Evolutionary conservation across 1,284 basidiomycete species (phyloP).

Genomic region (Apiotrichum gracile): DNA sequence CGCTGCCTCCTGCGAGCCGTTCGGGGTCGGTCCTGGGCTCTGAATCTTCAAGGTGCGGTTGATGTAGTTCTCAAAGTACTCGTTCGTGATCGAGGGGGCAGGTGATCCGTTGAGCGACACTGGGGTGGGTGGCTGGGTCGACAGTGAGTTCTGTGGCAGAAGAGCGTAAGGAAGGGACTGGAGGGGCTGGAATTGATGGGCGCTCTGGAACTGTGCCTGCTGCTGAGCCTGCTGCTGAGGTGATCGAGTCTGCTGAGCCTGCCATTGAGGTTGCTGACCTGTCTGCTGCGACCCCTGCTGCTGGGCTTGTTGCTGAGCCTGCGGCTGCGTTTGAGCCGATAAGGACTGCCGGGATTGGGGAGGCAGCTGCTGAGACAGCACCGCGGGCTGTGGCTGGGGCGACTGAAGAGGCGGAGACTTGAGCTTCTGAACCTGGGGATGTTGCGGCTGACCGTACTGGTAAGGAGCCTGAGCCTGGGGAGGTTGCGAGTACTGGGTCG

Average conservation of each 20-base stretch:
- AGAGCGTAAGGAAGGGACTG: slow-evolving; percentile 16
- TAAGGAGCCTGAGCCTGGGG: background rate
- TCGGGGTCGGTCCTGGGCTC: slow-evolving; percentile 6
- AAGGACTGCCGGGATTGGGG: background rate
- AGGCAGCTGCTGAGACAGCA: background rate
- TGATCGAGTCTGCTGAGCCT: background rate
- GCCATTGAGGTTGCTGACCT: background rate
- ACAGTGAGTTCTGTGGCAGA: slow-evolving; percentile 2
- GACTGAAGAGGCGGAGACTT: background rate
- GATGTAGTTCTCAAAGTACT: slow-evolving; percentile 19
- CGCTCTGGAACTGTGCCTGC: background rate
- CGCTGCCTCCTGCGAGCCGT: background rate
- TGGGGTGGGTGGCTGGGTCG: slow-evolving; percentile 13
- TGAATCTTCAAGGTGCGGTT: slow-evolving; percentile 10
- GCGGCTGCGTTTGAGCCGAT: background rate
- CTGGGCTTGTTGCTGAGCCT: background rate
- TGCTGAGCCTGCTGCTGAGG: background rate
- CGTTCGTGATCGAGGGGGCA: slow-evolving; percentile 1
- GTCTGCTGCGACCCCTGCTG: background rate
- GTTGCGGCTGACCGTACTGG: background rate
- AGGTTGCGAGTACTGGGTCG: background rate
- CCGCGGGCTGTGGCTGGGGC: background rate
- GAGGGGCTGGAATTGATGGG: background rate
- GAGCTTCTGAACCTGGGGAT: background rate
- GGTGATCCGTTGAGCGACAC: slow-evolving; percentile 5